Conservation (phyloP, 345 rosid genomes). For the Heritiera littoralis region DNA sequence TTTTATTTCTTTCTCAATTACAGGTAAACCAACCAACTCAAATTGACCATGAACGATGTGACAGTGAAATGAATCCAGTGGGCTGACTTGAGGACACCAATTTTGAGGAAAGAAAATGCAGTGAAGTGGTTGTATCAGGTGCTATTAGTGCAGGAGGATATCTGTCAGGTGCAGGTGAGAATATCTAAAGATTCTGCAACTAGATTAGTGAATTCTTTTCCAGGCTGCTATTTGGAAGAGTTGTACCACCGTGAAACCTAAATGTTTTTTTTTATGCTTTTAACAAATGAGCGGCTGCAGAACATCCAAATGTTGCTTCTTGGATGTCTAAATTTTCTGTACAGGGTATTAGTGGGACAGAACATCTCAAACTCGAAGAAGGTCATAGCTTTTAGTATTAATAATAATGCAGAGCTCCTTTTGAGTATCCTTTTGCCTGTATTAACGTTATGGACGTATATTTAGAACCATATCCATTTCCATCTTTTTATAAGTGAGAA, state of each 20-base stretch:
- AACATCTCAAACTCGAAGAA: neutral
- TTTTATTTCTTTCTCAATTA: neutral
- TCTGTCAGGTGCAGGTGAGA: neutral
- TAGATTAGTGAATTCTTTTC: no score
- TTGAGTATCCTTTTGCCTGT: neutral
- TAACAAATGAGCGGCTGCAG: no score
- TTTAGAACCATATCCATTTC: neutral
- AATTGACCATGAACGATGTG: neutral
- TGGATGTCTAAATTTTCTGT: neutral
- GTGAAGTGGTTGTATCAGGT: neutral
- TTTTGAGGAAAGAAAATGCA: neutral
- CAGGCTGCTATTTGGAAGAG: no score
- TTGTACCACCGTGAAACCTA: no score
- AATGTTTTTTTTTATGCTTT: no score
- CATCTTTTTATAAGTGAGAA: neutral
- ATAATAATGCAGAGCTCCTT: no score
- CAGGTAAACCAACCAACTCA: neutral
- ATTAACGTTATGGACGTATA: neutral
- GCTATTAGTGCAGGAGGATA: conserved; percentile 27
- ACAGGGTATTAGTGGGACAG: neutral
- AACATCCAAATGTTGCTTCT: no score
- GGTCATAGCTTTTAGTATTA: no score
- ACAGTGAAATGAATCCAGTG: neutral
- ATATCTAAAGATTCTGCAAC: no score
- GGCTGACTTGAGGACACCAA: neutral